Evolutionary conservation across 331 rosid species (phyloP).

Genomic region (Quercus tomentella): DNA sequence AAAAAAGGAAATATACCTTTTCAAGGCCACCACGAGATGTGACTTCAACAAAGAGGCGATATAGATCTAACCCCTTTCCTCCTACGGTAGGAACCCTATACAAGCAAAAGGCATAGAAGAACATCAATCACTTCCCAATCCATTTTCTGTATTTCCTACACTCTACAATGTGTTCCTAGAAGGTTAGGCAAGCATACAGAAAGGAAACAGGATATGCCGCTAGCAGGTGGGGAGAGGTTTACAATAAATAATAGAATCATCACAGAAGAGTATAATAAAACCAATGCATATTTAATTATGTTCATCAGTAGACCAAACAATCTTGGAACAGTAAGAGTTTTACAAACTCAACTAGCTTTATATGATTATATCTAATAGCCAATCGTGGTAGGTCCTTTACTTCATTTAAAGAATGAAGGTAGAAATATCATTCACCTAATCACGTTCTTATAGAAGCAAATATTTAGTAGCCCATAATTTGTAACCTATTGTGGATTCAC

Average conservation of each 20-base stretch:
- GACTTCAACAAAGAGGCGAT: conserved; percentile 73
- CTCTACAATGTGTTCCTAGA: conserved; percentile 7
- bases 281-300: conserved; percentile 2
- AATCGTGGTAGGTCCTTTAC: neutral
- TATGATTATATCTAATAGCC: neutral
- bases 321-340: neutral
- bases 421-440: neutral
- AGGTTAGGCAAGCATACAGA: conserved; percentile 2
- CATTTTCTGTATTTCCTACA: conserved; percentile 9
- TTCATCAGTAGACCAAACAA: neutral
- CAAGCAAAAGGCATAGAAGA: conserved; percentile 13
- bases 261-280: neutral
- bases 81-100: conserved; percentile 70
- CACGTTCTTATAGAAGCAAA: neutral
- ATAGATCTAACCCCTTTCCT: conserved; percentile 67
- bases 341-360: neutral
- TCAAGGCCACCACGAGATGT: conserved; percentile 80
- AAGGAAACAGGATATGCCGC: neutral
- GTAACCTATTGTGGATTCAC: neutral
- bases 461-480: neutral
- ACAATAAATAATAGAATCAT: neutral
- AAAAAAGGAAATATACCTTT: conserved; percentile 18
- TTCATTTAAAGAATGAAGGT: neutral
- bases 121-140: neutral
- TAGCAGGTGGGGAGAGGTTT: neutral